Evolutionary conservation across 2,329 filamentous ascomycete species (phyloP), one percentile per base, ranked within the genome.

Genomic region (Zymoseptoria brevis): DNA sequence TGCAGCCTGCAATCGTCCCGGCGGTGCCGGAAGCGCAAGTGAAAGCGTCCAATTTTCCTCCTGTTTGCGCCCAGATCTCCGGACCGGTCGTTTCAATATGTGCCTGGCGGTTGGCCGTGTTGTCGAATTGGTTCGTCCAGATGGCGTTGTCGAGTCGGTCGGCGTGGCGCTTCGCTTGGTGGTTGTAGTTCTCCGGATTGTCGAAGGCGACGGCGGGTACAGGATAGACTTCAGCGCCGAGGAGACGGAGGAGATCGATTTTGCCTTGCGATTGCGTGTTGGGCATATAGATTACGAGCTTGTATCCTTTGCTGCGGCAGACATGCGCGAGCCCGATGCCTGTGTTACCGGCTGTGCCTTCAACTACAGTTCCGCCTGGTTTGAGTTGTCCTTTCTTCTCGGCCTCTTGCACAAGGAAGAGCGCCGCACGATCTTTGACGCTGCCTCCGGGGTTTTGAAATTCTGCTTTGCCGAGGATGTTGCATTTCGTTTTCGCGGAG

Each of bases 71-170:
- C 94, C 94, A 99, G 72, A 99, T 96, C 77, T 99, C 94, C 0
- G 94, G 94, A 0, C 94, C 94, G 0, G 94, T 99, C 1, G 93
- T 97, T 79, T 96, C 93, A 67, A 97, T 87, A 74, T 99, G 94
- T 53, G 94, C 94, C 70, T 89, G 86, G 56, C 94, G 83, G 76
- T 99, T 99, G 56, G 94, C 94, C 56, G 82, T 86, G 79, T 99
- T 99, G 75, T 99, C 94, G 77, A 99, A 99, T 77, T 99, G 94
- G 76, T 99, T 95, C 51, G 94, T 99, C 94, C 94, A 99, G 13
- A 97, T 92, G 8, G 93, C 91, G 69, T 94, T 94, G 16, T 90
- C 87, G 54, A 95, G 77, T 2, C 80, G 75, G 73, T 94, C 91
- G n/a, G 94, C 94, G 75, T 97, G 93, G 50, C 93, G 81, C 60